Percentiles rank a stretch among this genome's conserved stretches.
Conservation (phyloP, 768 basidiomycete genomes). For the Amanita muscaria region DNA sequence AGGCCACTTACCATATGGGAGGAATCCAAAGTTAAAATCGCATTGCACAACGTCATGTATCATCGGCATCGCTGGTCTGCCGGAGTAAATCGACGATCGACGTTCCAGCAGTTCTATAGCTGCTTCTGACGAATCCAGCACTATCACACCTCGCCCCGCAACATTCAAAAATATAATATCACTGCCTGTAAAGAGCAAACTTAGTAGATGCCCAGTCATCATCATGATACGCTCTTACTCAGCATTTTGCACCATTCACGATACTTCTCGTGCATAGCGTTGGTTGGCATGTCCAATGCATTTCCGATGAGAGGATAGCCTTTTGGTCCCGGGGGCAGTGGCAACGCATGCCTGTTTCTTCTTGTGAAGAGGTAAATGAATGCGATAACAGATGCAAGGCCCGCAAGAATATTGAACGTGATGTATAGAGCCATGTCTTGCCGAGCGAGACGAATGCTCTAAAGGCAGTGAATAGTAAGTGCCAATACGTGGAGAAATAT, state of each 20-base stretch:
- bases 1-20: conserved; percentile 21
- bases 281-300: not conserved
- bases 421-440: no score
- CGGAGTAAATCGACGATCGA: conserved; percentile 15
- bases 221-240: not conserved
- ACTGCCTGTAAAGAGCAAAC: no score
- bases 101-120: conserved; percentile 16
- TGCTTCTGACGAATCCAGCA: conserved; percentile 12
- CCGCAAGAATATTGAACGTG: no score
- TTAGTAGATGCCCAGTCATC: no score
- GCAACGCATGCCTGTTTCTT: not conserved
- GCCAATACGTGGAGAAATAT: no score
- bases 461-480: no score
- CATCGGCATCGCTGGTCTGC: conserved; percentile 1
- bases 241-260: no score
- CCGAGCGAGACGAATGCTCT: no score
- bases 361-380: no score
- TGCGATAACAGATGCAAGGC: no score
- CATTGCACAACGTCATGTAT: conserved; percentile 4
- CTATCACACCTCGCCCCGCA: not conserved
- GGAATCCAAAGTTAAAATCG: conserved; percentile 16
- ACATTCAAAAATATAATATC: not conserved
- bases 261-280: no score
- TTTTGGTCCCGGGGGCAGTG: not conserved
- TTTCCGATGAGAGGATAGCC: no score